Percentiles rank a stretch among this genome's conserved stretches.
These are phyloP conservation scores for Diaporthe vaccinii DNA, from an alignment of 2,329 filamentous ascomycete genomes.

Conservation along the genomic window DNA sequence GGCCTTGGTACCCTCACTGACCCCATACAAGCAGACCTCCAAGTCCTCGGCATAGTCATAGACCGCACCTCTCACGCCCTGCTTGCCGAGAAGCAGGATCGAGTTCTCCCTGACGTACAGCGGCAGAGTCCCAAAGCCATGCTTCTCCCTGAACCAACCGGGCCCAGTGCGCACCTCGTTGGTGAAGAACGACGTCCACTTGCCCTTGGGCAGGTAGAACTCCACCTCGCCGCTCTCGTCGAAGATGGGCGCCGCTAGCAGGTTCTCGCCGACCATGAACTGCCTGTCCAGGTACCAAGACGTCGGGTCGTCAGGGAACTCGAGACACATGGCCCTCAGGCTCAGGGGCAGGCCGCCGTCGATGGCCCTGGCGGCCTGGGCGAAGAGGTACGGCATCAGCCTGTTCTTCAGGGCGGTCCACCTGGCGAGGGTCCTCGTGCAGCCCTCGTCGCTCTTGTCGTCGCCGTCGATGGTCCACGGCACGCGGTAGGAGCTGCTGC, in stretches of 20 bases:
- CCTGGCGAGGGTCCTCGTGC: constrained; percentile 61
- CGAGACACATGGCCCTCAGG: constrained; percentile 75
- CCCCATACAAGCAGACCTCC: constrained; percentile 63
- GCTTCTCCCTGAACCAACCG: constrained; percentile 72
- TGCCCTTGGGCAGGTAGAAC: constrained; percentile 71
- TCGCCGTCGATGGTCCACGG: constrained; percentile 80
- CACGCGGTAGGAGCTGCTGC: constrained; percentile 79
- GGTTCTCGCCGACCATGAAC: constrained; percentile 78
- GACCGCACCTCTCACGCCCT: constrained; percentile 55
- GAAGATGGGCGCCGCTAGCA: constrained; percentile 76
- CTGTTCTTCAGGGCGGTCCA: constrained; percentile 65
- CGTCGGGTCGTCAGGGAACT: constrained; percentile 79
- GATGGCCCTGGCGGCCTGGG: constrained; percentile 53
- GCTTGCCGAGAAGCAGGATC: constrained; percentile 60
- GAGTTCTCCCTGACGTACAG: constrained; percentile 70
- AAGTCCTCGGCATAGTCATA: constrained; percentile 63
- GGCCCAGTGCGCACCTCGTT: constrained; percentile 63
- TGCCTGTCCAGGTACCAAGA: constrained; percentile 77
- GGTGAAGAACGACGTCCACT: constrained; percentile 64
- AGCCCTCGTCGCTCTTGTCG: constrained; percentile 67
- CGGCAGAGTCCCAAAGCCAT: constrained; percentile 70
- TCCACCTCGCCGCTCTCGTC: constrained; percentile 73
- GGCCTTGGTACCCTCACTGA: constrained; percentile 55
- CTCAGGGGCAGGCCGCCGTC: constrained; percentile 51
- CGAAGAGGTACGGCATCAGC: constrained; percentile 66